phyloP scores from a whole-genome alignment of 805 yeast genomes.

The Lachancea fermentati region DNA sequence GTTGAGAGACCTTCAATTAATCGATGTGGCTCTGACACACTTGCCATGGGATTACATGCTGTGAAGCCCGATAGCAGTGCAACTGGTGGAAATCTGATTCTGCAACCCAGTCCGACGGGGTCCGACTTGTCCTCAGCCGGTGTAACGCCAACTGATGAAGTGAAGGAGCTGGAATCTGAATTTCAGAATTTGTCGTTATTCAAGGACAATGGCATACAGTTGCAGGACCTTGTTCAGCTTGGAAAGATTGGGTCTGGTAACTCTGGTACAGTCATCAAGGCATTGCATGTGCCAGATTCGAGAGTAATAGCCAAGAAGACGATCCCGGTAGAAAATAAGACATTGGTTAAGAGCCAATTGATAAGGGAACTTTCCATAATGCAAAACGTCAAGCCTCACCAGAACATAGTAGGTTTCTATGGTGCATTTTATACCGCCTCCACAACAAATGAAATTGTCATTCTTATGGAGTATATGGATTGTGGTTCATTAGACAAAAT shows the following conservation, averaged over 20 bases:
- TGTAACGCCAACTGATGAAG: conserved; percentile 8
- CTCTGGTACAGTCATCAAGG: conserved; percentile 88
- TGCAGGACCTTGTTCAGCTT: conserved; percentile 66
- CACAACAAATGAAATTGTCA: conserved; percentile 58
- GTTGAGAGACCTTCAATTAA: background rate
- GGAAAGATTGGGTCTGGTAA: conserved; percentile 87
- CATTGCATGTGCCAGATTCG: conserved; percentile 82
- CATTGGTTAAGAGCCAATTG: conserved; percentile 47
- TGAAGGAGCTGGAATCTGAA: conserved; percentile 11
- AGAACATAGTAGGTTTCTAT: conserved; percentile 80
- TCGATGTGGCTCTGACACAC: background rate
- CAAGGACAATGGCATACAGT: conserved; percentile 34
- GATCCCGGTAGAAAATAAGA: conserved; percentile 73
- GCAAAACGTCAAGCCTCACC: conserved; percentile 78
- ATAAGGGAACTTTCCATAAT: conserved; percentile 82
- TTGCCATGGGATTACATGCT: background rate
- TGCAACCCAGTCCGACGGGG: conserved; percentile 10
- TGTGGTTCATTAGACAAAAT: conserved; percentile 89
- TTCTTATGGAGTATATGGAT: conserved; percentile 95
- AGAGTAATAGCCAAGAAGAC: conserved; percentile 86
- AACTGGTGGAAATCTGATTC: background rate
- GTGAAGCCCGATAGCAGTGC: background rate
- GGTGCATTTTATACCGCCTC: conserved; percentile 73
- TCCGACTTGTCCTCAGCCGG: conserved; percentile 11
- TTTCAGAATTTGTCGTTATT: conserved; percentile 14